Conservation (phyloP, 352 stramenopile species). For the Globisporangium paddicum region DNA sequence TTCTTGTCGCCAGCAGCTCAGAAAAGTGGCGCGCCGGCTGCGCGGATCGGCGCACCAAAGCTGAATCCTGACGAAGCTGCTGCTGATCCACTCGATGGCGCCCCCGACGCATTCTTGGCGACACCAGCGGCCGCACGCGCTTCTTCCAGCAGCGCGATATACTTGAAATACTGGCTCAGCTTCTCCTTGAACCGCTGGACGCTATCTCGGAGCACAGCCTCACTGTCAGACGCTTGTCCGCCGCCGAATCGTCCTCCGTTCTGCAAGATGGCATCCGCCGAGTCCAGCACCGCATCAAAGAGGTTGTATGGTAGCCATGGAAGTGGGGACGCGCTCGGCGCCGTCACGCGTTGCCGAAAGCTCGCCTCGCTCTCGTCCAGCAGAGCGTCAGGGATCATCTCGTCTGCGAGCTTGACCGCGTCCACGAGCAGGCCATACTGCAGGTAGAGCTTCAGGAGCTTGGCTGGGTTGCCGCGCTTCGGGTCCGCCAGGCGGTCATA, state of each 20-base stretch:
- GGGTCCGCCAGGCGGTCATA: conserved; percentile 30
- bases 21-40: not conserved
- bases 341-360: conserved; percentile 35
- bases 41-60: conserved; percentile 9
- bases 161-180: conserved; percentile 49
- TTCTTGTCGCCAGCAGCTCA: not conserved
- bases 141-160: conserved; percentile 44
- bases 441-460: conserved; percentile 54
- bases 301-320: conserved; percentile 72
- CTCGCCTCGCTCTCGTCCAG: conserved; percentile 28
- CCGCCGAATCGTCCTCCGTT: conserved; percentile 2
- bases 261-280: conserved; percentile 31
- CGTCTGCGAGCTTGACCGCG: conserved; percentile 46
- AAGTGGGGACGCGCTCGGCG: conserved; percentile 16
- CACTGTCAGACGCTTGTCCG: not conserved
- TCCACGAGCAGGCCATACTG: conserved; percentile 61
- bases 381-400: conserved; percentile 33
- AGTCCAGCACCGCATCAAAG: conserved; percentile 55
- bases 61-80: not conserved
- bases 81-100: not conserved
- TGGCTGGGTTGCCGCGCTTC: conserved; percentile 40
- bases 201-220: conserved; percentile 21
- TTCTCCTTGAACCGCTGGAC: conserved; percentile 35
- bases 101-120: conserved; percentile 23
- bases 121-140: conserved; percentile 38